Evolutionary conservation across 768 basidiomycete species (phyloP).

Genomic region (Psilocybe cubensis): DNA sequence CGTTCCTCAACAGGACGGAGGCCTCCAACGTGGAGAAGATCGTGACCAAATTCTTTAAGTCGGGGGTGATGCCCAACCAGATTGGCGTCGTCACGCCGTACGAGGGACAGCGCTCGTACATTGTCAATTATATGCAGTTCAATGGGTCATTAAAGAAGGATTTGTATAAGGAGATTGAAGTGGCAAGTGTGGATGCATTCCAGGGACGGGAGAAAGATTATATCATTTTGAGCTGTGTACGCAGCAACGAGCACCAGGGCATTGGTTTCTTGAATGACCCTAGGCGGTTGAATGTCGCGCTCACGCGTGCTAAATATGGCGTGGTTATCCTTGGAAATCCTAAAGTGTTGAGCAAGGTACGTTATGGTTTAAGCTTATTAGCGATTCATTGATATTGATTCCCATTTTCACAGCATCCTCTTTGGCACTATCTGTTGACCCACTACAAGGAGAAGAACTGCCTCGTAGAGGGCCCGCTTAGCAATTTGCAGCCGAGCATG

Average conservation of each 20-base stretch:
- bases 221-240: constrained; percentile 95
- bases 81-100: constrained; percentile 99
- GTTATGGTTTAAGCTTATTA: constrained; percentile 19
- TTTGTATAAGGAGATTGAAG: constrained; percentile 98
- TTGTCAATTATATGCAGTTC: constrained; percentile 99
- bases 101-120: constrained; percentile 97
- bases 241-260: constrained; percentile 99
- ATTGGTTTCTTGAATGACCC: constrained; percentile 99
- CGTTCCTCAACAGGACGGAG: constrained; percentile 98
- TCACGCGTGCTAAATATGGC: constrained; percentile 97
- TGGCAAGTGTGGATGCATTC: constrained; percentile 98
- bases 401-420: constrained; percentile 73
- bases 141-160: constrained; percentile 99
- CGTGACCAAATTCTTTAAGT: constrained; percentile 99
- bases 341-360: constrained; percentile 97
- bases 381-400: neutral
- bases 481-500: constrained; percentile 96
- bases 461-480: constrained; percentile 95
- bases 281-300: constrained; percentile 92
- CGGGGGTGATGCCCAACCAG: constrained; percentile 92
- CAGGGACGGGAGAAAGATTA: constrained; percentile 99
- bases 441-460: constrained; percentile 97
- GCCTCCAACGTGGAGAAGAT: constrained; percentile 99
- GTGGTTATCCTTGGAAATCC: constrained; percentile 99
- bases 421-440: constrained; percentile 97